A percentile compares a stretch with the other conserved stretches of the same genome.
phyloP scores from a whole-genome alignment of 345 rosid species.

The Eucalyptus polybractea region DNA sequence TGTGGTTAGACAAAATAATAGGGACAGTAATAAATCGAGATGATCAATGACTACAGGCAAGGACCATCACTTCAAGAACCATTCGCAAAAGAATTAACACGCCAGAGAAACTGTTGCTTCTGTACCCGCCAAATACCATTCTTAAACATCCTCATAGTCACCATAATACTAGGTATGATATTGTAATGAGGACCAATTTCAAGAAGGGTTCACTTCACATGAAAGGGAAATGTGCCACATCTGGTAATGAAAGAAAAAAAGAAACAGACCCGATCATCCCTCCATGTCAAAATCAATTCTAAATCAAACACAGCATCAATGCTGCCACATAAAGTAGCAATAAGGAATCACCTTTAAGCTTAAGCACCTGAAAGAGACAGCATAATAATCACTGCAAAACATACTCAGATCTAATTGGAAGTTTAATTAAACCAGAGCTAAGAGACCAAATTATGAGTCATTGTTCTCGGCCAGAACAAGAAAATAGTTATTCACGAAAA shows the following conservation, averaged over 20 bases:
- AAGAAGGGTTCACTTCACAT: not conserved
- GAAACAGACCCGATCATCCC: not conserved
- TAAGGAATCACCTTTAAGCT: too few relatives aligned
- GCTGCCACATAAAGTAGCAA: too few relatives aligned
- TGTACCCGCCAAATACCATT: not conserved
- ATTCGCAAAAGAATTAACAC: not conserved
- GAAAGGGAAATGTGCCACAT: not conserved
- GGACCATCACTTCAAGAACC: not conserved
- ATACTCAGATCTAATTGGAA: too few relatives aligned
- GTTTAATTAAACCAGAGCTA: not conserved
- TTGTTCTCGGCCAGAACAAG: not conserved
- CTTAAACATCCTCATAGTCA: not conserved
- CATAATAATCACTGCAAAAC: too few relatives aligned
- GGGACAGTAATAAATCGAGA: not conserved
- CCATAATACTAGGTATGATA: not conserved
- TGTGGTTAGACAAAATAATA: not conserved
- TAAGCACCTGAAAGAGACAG: too few relatives aligned
- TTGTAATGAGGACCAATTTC: not conserved
- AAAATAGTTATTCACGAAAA: not conserved
- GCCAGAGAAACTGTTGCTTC: not conserved
- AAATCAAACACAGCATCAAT: too few relatives aligned
- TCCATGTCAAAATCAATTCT: too few relatives aligned
- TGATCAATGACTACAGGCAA: not conserved
- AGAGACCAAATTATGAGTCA: not conserved
- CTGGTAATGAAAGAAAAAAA: not conserved